Evolutionary conservation across 2,329 filamentous ascomycete species (phyloP).

Genomic region (Colletotrichum echinochloae): DNA sequence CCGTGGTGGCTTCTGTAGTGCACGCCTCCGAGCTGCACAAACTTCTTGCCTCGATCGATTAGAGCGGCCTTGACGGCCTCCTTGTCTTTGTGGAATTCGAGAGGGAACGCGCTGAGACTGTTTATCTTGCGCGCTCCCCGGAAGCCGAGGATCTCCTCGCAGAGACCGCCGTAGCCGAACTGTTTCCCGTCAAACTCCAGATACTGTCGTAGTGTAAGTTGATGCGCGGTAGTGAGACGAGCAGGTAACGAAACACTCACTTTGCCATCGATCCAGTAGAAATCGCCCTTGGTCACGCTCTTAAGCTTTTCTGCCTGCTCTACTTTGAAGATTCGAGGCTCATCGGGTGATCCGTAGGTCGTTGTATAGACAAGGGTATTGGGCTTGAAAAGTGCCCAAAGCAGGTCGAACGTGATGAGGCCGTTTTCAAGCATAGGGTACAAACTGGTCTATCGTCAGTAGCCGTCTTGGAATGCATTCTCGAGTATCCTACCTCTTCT

Average conservation of each 20-base stretch:
- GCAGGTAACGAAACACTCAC: conserved; percentile 41
- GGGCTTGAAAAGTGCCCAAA: conserved; percentile 92
- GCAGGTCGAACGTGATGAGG: conserved; percentile 87
- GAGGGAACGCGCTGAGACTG: conserved; percentile 79
- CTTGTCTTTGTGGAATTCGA: conserved; percentile 83
- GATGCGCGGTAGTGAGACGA: background rate
- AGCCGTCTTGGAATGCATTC: too few species aligned
- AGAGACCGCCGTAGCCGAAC: conserved; percentile 80
- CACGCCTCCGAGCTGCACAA: conserved; percentile 83
- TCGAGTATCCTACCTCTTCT: conserved; percentile 64
- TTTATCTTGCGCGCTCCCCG: conserved; percentile 86
- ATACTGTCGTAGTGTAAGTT: conserved; percentile 61
- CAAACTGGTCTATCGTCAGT: conserved; percentile 60
- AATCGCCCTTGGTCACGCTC: conserved; percentile 78
- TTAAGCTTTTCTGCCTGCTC: conserved; percentile 79
- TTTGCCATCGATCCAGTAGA: conserved; percentile 80
- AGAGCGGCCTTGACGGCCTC: conserved; percentile 73
- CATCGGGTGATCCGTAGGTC: conserved; percentile 81
- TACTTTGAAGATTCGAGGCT: conserved; percentile 85
- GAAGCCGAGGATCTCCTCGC: conserved; percentile 79
- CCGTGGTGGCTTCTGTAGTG: conserved; percentile 87
- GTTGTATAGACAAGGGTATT: conserved; percentile 82
- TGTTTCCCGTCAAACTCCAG: conserved; percentile 90
- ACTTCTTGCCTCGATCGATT: conserved; percentile 85
- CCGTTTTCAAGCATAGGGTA: conserved; percentile 84